phyloP scores from a whole-genome alignment of 2,329 filamentous ascomycete genomes.

The Clonostachys chloroleuca region DNA sequence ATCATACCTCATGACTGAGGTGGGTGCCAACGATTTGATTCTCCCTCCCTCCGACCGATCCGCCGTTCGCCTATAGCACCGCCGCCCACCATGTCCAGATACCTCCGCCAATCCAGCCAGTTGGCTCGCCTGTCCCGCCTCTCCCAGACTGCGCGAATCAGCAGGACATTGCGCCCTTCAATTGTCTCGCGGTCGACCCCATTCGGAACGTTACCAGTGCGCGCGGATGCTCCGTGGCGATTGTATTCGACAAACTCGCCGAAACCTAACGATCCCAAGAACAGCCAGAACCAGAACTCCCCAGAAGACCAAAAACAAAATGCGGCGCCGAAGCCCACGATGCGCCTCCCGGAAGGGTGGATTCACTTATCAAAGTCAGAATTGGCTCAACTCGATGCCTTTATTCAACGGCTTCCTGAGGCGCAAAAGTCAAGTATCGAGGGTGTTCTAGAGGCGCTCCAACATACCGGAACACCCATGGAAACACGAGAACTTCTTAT shows the following conservation, averaged over 20 bases:
- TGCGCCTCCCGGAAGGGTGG: conserved; percentile 38
- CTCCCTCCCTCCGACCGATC: conserved; percentile 21
- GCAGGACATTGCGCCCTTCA: conserved; percentile 33
- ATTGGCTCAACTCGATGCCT: conserved; percentile 48
- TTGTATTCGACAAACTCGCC: conserved; percentile 30
- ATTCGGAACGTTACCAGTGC: conserved; percentile 25
- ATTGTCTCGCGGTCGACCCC: conserved; percentile 20
- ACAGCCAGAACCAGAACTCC: not conserved
- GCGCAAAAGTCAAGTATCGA: conserved; percentile 57
- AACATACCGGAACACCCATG: conserved; percentile 63
- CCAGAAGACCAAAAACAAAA: conserved; percentile 20
- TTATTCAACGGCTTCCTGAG: conserved; percentile 58
- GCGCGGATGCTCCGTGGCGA: conserved; percentile 25
- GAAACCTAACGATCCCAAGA: conserved; percentile 11
- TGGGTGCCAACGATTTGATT: conserved; percentile 7
- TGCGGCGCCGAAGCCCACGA: conserved; percentile 35
- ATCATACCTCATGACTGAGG: conserved; percentile 24
- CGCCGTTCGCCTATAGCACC: conserved; percentile 19
- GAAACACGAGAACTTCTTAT: conserved; percentile 58
- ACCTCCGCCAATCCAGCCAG: conserved; percentile 62
- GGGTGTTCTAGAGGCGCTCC: conserved; percentile 56
- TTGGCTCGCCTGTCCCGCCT: conserved; percentile 58
- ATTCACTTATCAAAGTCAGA: conserved; percentile 39
- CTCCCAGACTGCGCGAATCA: conserved; percentile 45
- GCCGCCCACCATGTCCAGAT: conserved; percentile 53